Evolutionary conservation across 2,329 filamentous ascomycete genomes (phyloP).

Genomic region (Raffaelea albimanens): DNA sequence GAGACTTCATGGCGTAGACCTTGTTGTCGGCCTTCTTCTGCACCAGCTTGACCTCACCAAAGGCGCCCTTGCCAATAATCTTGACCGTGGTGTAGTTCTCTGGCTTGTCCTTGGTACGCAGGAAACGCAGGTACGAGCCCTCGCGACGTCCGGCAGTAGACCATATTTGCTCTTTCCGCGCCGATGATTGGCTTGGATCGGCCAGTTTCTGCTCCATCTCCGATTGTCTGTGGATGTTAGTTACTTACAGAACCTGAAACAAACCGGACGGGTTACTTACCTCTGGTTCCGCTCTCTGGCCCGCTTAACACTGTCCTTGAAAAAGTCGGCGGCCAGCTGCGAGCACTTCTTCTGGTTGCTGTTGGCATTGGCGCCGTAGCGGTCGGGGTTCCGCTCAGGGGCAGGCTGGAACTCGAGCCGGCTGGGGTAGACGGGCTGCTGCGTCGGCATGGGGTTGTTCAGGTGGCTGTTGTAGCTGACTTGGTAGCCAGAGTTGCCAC

Average conservation of each 20-base stretch:
- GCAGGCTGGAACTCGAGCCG: conserved; percentile 65
- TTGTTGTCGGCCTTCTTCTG: conserved; percentile 94
- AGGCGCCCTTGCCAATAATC: conserved; percentile 97
- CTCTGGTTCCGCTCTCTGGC: conserved; percentile 91
- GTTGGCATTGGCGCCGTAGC: conserved; percentile 54
- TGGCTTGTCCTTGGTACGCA: conserved; percentile 85
- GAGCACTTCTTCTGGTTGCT: conserved; percentile 64
- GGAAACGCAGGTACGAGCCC: conserved; percentile 84
- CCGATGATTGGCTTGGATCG: conserved; percentile 64
- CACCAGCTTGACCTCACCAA: conserved; percentile 95
- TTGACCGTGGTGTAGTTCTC: conserved; percentile 95
- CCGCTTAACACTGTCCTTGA: conserved; percentile 96
- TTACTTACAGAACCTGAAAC: too few relatives aligned
- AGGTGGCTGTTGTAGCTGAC: conserved; percentile 56
- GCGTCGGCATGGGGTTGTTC: conserved; percentile 57
- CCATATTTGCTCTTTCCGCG: conserved; percentile 75
- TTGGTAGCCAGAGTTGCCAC: conserved; percentile 49
- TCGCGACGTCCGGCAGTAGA: conserved; percentile 79
- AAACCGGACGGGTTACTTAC: conserved; percentile 32
- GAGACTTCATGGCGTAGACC: conserved; percentile 95
- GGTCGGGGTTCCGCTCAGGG: conserved; percentile 80
- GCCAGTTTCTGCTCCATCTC: conserved; percentile 81
- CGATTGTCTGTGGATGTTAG: conserved; percentile 55
- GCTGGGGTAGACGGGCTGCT: conserved; percentile 37
- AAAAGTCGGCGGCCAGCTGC: conserved; percentile 76